Conservation (phyloP, 2,329 filamentous ascomycete species). For the Xylariomycetidae sp. region DNA sequence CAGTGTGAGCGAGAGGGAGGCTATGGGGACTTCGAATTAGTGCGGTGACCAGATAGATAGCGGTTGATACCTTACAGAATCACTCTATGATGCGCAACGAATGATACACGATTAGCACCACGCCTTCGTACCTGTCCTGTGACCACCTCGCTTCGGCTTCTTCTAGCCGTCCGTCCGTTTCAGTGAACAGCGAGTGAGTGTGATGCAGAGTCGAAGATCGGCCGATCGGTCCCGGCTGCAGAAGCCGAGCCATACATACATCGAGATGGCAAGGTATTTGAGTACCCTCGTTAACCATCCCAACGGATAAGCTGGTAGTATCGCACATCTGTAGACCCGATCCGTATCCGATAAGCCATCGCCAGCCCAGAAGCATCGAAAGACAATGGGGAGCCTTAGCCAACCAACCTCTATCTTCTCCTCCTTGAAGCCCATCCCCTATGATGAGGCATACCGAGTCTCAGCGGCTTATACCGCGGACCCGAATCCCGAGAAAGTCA, state of each 20-base stretch:
- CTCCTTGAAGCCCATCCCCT: conserved; percentile 3
- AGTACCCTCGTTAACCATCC: no score
- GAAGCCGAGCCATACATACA: background rate
- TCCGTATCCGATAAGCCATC: no score
- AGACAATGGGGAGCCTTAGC: conserved; percentile 4
- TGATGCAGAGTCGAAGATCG: no score
- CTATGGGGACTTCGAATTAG: conserved; percentile 2
- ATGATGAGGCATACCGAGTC: conserved; percentile 6
- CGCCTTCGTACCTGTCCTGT: no score
- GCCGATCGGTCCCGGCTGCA: conserved; percentile 1
- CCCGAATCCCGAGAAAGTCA: conserved; percentile 2
- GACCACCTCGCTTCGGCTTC: no score
- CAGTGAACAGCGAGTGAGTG: no score
- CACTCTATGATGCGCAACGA: background rate
- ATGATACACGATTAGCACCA: no score
- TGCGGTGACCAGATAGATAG: background rate
- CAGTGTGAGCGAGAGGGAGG: conserved; percentile 5
- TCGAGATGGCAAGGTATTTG: no score
- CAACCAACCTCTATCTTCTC: conserved; percentile 3
- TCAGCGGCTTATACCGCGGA: conserved; percentile 2
- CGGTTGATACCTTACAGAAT: background rate
- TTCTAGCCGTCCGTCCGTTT: no score
- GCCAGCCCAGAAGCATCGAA: no score
- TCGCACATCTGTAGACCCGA: no score
- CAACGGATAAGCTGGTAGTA: no score